A percentile compares a stretch with the other conserved stretches of the same genome.
Conservation (phyloP, 2,329 filamentous ascomycete species). For the Penicillium digitatum region DNA sequence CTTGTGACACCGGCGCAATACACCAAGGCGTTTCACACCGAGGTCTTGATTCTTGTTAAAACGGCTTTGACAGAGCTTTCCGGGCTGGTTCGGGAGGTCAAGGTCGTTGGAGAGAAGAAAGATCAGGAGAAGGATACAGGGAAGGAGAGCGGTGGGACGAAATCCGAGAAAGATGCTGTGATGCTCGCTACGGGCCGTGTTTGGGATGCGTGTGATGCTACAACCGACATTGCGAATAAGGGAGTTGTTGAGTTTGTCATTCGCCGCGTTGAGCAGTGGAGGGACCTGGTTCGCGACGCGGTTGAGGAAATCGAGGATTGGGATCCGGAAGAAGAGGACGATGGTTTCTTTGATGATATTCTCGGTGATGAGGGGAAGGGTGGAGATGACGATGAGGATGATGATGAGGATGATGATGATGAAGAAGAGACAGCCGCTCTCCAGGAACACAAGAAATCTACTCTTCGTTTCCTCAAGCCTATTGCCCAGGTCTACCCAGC, state of each 20-base stretch:
- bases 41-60: slow-evolving; percentile 58
- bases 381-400: slow-evolving; percentile 17
- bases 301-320: slow-evolving; percentile 84
- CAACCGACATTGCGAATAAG: slow-evolving; percentile 60
- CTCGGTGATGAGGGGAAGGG: slow-evolving; percentile 29
- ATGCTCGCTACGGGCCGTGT: slow-evolving; percentile 70
- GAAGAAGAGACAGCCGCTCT: slow-evolving; percentile 34
- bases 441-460: slow-evolving; percentile 40
- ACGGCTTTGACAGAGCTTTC: slow-evolving; percentile 61
- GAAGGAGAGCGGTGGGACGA: slow-evolving; percentile 27
- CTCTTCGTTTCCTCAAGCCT: slow-evolving; percentile 43
- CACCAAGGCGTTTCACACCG: slow-evolving; percentile 59
- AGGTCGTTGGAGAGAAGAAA: slow-evolving; percentile 44
- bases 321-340: slow-evolving; percentile 67
- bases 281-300: slow-evolving; percentile 73
- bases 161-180: slow-evolving; percentile 47
- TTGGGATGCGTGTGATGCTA: slow-evolving; percentile 77
- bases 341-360: slow-evolving; percentile 49
- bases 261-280: slow-evolving; percentile 67
- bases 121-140: slow-evolving; percentile 39
- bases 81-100: slow-evolving; percentile 58
- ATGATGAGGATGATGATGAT: slow-evolving; percentile 20
- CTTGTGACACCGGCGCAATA: slow-evolving; percentile 60
- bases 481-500: slow-evolving; percentile 44
- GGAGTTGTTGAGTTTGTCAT: slow-evolving; percentile 69